phyloP scores from a whole-genome alignment of 1,284 basidiomycete genomes.

The Microbotryomycetes sp. region DNA sequence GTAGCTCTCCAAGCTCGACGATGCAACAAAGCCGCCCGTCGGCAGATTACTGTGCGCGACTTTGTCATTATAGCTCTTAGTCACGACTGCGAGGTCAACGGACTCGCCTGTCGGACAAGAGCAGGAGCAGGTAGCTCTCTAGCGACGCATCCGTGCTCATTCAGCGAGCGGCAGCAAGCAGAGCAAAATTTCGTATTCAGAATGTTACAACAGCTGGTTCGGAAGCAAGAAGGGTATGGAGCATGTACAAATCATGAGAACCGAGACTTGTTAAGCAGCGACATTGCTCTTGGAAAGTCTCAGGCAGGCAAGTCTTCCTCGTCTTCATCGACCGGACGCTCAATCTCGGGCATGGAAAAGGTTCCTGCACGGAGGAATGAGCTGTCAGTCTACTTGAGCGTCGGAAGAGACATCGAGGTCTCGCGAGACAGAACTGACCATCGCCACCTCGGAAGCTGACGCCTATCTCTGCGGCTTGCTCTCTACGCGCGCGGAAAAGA shows the following conservation, averaged over 20 bases:
- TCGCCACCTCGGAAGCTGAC: neutral
- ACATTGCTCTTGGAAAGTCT: neutral
- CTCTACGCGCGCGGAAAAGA: neutral
- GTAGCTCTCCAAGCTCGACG: slow-evolving; percentile 85
- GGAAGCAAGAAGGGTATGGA: too few species aligned
- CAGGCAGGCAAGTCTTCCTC: neutral
- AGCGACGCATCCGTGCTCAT: neutral
- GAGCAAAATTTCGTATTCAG: too few species aligned
- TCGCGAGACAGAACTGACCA: too few species aligned
- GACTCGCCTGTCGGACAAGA: slow-evolving; percentile 21
- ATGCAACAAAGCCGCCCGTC: slow-evolving; percentile 83
- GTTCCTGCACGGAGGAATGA: neutral
- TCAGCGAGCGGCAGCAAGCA: too few species aligned
- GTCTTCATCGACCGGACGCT: neutral
- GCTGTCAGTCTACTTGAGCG: neutral
- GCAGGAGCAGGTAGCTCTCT: slow-evolving; percentile 23
- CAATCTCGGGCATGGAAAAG: neutral
- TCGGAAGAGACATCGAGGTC: too few species aligned
- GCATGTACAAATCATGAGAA: too few species aligned
- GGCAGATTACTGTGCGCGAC: slow-evolving; percentile 62
- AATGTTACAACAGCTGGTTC: too few species aligned
- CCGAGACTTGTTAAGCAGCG: too few species aligned
- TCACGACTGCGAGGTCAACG: too few species aligned
- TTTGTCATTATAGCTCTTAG: neutral
- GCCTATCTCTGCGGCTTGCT: neutral